A percentile compares a stretch with the other conserved stretches of the same genome.
phyloP scores from a whole-genome alignment of 306 rosid genomes.

The Vigna nakashimae region DNA sequence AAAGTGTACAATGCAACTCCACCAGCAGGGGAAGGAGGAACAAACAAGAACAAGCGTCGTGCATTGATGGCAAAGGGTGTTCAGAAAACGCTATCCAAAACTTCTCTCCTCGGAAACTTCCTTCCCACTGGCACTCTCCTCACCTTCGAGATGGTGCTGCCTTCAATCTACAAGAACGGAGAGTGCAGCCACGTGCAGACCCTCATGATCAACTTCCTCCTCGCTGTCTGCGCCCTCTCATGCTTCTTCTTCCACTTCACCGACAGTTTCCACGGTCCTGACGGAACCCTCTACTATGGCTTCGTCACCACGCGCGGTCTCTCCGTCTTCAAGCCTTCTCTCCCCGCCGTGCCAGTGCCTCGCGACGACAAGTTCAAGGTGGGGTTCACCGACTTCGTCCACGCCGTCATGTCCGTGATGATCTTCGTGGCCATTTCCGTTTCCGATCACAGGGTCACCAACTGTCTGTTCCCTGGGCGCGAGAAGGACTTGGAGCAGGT shows the following conservation, averaged over 20 bases:
- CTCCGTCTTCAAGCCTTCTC: constrained; percentile 69
- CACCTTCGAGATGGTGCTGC: constrained; percentile 85
- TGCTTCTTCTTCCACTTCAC: constrained; percentile 90
- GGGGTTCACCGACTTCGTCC: constrained; percentile 65
- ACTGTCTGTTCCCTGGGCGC: constrained; percentile 70
- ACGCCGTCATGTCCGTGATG: constrained; percentile 79
- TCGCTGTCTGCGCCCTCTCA: constrained; percentile 61
- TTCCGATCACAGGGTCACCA: constrained; percentile 75
- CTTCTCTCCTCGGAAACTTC: constrained; percentile 76
- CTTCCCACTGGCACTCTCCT: constrained; percentile 85
- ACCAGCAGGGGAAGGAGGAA: neutral
- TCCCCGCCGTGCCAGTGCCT: constrained; percentile 51
- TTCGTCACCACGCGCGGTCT: constrained; percentile 68
- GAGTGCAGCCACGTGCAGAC: constrained; percentile 59
- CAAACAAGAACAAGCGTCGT: constrained; percentile 36
- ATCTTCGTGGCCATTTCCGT: constrained; percentile 77
- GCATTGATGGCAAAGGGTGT: constrained; percentile 77
- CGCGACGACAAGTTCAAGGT: constrained; percentile 56
- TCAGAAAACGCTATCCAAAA: constrained; percentile 74
- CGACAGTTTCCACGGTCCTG: constrained; percentile 65
- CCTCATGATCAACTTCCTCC: constrained; percentile 58
- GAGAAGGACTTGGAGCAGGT: constrained; percentile 76
- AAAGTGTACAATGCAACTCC: constrained; percentile 64
- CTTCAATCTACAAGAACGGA: constrained; percentile 66
- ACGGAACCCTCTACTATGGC: constrained; percentile 69